Percentiles rank a stretch among this genome's conserved stretches.
Conservation (phyloP, 495 filamentous ascomycete genomes). For the Platismatia glauca region DNA sequence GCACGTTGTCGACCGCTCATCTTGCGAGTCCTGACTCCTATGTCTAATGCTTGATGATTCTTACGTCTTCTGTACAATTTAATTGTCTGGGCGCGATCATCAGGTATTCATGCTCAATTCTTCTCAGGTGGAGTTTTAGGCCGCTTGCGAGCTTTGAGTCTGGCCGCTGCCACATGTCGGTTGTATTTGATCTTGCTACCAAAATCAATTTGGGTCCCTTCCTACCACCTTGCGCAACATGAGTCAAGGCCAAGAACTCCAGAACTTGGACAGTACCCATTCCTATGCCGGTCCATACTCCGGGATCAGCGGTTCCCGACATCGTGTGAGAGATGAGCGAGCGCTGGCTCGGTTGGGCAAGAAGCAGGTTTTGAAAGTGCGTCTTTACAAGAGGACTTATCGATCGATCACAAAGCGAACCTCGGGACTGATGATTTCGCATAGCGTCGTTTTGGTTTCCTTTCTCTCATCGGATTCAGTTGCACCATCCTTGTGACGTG, state of each 20-base stretch:
- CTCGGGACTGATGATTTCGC: neutral
- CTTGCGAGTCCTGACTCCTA: neutral
- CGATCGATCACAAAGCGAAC: neutral
- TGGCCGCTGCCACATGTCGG: neutral
- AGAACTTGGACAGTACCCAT: conserved; percentile 3
- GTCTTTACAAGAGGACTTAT: conserved; percentile 6
- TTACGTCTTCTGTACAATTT: neutral
- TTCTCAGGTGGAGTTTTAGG: neutral
- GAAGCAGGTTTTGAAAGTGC: conserved; percentile 34
- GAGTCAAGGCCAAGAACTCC: conserved; percentile 10
- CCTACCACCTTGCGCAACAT: neutral
- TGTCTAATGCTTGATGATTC: neutral
- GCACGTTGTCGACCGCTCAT: neutral
- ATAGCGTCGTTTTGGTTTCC: conserved; percentile 32
- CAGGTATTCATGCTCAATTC: neutral
- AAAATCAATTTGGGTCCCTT: neutral
- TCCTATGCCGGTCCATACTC: conserved; percentile 3
- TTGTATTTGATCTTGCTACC: neutral
- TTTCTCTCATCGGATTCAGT: conserved; percentile 34
- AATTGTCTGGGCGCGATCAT: neutral
- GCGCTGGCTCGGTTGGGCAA: conserved; percentile 33
- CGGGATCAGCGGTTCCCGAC: conserved; percentile 14
- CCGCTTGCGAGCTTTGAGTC: neutral
- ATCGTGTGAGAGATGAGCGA: conserved; percentile 31
- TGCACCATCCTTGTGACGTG: conserved; percentile 33